A percentile compares a stretch with the other conserved stretches of the same genome.
These are phyloP conservation scores for Haemoproteus tartakovskyi DNA, from an alignment of 169 alveolate genomes.

Conservation along the genomic window DNA sequence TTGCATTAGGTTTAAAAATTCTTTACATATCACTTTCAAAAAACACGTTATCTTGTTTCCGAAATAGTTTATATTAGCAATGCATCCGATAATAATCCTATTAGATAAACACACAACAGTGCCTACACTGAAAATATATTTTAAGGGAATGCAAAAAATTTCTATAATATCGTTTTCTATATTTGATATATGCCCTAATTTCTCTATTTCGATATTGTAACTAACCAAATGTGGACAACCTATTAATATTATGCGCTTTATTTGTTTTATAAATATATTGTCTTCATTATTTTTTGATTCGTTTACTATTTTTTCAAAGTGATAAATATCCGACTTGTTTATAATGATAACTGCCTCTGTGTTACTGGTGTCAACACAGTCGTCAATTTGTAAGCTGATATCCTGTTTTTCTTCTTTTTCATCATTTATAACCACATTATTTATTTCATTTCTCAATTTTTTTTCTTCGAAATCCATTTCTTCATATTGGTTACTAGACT, in stretches of 20 bases:
- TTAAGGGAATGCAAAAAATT: conserved; percentile 7
- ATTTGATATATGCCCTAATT: conserved; percentile 42
- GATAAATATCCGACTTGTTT: not conserved
- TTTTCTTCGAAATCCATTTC: not conserved
- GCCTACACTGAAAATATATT: conserved; percentile 41
- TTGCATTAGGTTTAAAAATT: conserved; percentile 11
- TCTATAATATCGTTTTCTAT: conserved; percentile 29
- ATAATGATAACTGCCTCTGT: not conserved
- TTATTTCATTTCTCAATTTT: not conserved
- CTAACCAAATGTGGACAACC: conserved; percentile 42
- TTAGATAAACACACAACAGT: conserved; percentile 46
- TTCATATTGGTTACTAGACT: not conserved
- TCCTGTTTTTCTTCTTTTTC: not conserved
- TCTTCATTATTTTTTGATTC: not conserved
- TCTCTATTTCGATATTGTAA: conserved; percentile 19
- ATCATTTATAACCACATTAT: not conserved
- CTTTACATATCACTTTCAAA: conserved; percentile 12
- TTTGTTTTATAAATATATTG: not conserved
- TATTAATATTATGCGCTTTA: conserved; percentile 44
- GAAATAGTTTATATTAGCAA: conserved; percentile 19
- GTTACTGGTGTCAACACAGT: not conserved
- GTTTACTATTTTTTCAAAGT: not conserved
- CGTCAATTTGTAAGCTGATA: not conserved
- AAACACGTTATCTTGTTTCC: conserved; percentile 32
- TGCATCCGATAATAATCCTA: conserved; percentile 39